A percentile compares a stretch with the other conserved stretches of the same genome.
These are phyloP conservation scores for Beauveria asiatica DNA, from an alignment of 2,329 filamentous ascomycete genomes.

Conservation along the genomic window DNA sequence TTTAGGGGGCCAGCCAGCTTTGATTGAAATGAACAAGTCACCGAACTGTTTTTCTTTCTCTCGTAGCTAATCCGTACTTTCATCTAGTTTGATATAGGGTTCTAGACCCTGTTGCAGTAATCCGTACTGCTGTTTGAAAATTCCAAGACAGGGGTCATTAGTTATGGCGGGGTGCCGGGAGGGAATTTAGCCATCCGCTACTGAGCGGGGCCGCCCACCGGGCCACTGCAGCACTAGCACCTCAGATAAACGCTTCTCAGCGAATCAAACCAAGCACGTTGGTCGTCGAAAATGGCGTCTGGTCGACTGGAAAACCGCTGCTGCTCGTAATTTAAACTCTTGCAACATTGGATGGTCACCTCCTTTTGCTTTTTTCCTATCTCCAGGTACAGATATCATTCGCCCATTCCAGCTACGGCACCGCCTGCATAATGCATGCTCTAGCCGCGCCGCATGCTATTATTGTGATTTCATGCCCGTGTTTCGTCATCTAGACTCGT, in stretches of 20 bases:
- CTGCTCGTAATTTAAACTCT: neutral
- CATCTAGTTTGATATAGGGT: no score
- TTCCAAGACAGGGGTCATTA: neutral
- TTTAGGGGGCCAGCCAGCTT: no score
- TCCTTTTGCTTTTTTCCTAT: neutral
- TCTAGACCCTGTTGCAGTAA: no score
- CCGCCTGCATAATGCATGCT: neutral
- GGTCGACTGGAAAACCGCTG: neutral
- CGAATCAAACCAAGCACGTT: constrained; percentile 9
- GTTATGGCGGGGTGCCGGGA: neutral
- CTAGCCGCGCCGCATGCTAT: neutral
- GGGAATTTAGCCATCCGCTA: neutral
- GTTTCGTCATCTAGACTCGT: no score
- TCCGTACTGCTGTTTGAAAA: no score
- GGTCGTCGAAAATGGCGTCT: neutral
- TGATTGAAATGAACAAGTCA: no score
- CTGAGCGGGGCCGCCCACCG: neutral
- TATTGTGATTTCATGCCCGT: neutral
- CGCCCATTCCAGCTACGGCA: neutral
- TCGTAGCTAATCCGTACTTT: no score
- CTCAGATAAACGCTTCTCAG: neutral
- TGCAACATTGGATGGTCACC: neutral
- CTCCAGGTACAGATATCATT: neutral
- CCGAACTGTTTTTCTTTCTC: no score
- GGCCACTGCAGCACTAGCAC: neutral